Evolutionary conservation across 164 flowering plant species (phyloP), one percentile per base, ranked within the genome.

Genomic region (Stephania yunnanensis): DNA sequence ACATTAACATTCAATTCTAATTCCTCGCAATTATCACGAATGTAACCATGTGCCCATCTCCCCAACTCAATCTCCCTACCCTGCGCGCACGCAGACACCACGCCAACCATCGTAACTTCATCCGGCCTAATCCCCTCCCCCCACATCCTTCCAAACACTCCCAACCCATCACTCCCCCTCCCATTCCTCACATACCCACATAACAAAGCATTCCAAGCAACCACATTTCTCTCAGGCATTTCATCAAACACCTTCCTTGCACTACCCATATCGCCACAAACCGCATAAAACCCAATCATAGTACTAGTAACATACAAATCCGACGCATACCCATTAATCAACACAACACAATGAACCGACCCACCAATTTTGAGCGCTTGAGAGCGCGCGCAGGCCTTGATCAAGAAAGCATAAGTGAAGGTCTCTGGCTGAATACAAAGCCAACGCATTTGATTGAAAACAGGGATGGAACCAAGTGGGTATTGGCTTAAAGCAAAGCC

Each of bases 101-200:
- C 75, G 8, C 71, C 52, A 76, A 80, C 29, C 71, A 76, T 71
- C 13, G 79, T 80, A 9, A 70, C 75, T 76, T 73, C 77, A 70
- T 74, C 53, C 13, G 81, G 79, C 44, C 68, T 73, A 7, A 76
- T 22, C 36, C 81, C 79, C 36, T 44, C 75, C 12, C 13, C 17
- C 69, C 71, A 45, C 82, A 80, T 80, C 68, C 22, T 15, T 29
- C 70, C 52, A 66, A 76, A 80, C 29, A 76, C 69, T 67, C 77
- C 74, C 71, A 80, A 71, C 48, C 79, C 82, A 66, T 76, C 79
- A 36, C 76, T 76, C 2, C 70, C 71, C 70, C 48, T 25, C 1
- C 79, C 73, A 66, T 76, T 80, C 64, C 76, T 79, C 48, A 80
- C 79, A 67, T 80, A 80, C 29, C 82, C 82, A 22, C 75, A 71